Percentiles rank a stretch among this genome's conserved stretches.
Conservation (phyloP, 148 eudicot genomes). For the Limonium bicolor region DNA sequence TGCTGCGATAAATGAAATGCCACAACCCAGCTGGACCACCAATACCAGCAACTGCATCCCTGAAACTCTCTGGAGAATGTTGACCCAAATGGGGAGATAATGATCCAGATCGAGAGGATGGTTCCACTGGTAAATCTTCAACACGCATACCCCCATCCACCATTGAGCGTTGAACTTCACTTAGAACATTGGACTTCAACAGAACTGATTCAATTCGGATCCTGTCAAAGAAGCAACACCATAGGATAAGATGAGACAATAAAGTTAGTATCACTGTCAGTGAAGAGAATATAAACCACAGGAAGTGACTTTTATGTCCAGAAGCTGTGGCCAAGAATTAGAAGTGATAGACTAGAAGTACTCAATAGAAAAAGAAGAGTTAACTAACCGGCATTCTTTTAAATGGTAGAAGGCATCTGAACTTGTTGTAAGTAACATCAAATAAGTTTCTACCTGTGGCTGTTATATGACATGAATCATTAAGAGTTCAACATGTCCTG, state of each 20-base stretch:
- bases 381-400: slow-evolving; percentile 91
- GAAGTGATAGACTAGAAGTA: too few relatives aligned
- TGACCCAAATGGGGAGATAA: slow-evolving; percentile 64
- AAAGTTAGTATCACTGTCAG: too few relatives aligned
- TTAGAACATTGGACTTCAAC: slow-evolving; percentile 74
- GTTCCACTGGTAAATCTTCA: slow-evolving; percentile 66
- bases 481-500: not conserved
- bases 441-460: slow-evolving; percentile 74
- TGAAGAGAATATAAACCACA: too few relatives aligned
- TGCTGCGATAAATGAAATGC: slow-evolving; percentile 89
- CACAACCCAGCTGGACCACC: slow-evolving; percentile 96
- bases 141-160: slow-evolving; percentile 89
- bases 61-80: slow-evolving; percentile 30
- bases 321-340: too few relatives aligned
- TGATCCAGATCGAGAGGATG: slow-evolving; percentile 46
- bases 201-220: slow-evolving; percentile 67
- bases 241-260: too few relatives aligned
- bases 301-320: too few relatives aligned
- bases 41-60: slow-evolving; percentile 33
- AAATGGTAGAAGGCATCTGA: slow-evolving; percentile 91
- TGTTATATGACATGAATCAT: not conserved
- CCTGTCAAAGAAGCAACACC: too few relatives aligned
- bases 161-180: slow-evolving; percentile 81
- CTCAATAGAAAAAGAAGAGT: slow-evolving; percentile 4
- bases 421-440: slow-evolving; percentile 81